These are phyloP conservation scores for Aspergillus heteromorphus DNA, from an alignment of 495 filamentous ascomycete species.

Conservation along the genomic window DNA sequence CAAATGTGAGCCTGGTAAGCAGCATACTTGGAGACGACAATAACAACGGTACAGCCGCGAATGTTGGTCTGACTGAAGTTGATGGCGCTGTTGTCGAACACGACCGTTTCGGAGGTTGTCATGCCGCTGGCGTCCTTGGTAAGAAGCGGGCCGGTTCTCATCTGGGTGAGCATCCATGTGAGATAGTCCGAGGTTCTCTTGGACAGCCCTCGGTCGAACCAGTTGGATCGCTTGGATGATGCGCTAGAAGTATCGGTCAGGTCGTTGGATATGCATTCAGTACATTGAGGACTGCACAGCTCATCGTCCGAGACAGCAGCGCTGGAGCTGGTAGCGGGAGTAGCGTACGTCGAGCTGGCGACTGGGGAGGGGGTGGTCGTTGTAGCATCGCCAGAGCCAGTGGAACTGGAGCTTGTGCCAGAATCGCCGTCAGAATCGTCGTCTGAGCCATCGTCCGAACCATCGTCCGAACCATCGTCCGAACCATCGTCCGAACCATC, in stretches of 20 bases:
- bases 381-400: neutral
- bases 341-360: neutral
- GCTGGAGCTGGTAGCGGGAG: neutral
- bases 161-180: neutral
- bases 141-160: neutral
- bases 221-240: neutral
- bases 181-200: neutral
- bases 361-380: neutral
- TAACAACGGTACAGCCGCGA: neutral
- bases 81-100: neutral
- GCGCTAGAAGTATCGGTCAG: neutral
- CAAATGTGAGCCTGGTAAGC: neutral
- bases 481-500: neutral
- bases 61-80: neutral
- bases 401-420: neutral
- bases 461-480: neutral
- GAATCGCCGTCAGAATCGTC: neutral
- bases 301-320: neutral
- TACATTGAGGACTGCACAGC: neutral
- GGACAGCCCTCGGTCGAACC: neutral
- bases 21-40: neutral
- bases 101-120: neutral
- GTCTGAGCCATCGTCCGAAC: neutral
- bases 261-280: neutral
- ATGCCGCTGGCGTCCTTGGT: neutral